Evolutionary conservation across 352 stramenopile species (phyloP), one percentile per base, ranked within the genome.

Genomic region (Phytophthora brassicae): DNA sequence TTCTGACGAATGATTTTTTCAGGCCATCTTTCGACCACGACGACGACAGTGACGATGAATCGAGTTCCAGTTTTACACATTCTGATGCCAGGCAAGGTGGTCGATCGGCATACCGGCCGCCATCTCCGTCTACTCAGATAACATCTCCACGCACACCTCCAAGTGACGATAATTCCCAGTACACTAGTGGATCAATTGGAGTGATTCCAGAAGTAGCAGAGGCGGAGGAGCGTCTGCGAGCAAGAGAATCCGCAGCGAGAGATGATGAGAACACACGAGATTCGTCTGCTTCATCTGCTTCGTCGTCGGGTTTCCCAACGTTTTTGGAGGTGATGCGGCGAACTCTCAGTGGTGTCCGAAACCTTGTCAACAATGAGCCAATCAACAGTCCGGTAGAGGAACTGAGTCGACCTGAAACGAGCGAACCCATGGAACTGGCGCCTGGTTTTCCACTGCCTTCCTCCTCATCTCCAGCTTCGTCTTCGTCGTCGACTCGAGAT

Each of bases 131-230:
- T 22, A 38, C 23, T 36, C 52, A 36, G 26, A 56, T 81, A n/a
- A 38, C 68, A 28, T 72, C 73, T 8, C 63, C 62, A 6, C 36
- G 56, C 13, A 66, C 57, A n/a, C 59, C 57, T 48, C 50, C 22
- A 29, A 65, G 59, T 17, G 54, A 63, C 39, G 49, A 33, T 16
- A 69, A 45, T 22, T n/a, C 53, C 2, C 28, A 49, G 13, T 38
- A 38, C n/a, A 22, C 20, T 1, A 68, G 44, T 45, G 35, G 39
- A 14, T 47, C 35, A 0, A 76, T 82, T 36, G 74, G 79, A 29
- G 70, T 81, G 13, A 89, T 91, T 29, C 80, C 80, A 24, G 84
- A 92, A 44, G 56, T 90, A n/a, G 72, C 74, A n/a, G 79, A 81
- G 49, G 72, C 78, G 3, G 75, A 89, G 54, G 78, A 76, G 24